Percentiles rank a stretch among this genome's conserved stretches.
These are phyloP conservation scores for Flaveria brownii DNA, from an alignment of 129 eudicot genomes.

Conservation along the genomic window DNA sequence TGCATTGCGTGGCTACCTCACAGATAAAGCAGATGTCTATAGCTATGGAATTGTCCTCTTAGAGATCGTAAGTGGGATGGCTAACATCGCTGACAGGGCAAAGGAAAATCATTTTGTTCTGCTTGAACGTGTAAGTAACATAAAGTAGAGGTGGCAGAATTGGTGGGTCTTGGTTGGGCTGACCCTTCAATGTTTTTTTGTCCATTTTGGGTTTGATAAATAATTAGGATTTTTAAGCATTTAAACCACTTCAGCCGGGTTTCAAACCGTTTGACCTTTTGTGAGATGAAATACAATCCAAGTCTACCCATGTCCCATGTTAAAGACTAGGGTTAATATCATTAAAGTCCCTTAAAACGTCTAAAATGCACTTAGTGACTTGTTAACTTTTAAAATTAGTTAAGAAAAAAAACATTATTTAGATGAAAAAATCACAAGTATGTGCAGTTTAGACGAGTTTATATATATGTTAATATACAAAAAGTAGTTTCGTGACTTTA, in stretches of 20 bases:
- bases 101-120: conserved; percentile 46
- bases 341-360: too few species aligned
- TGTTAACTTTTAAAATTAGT: too few species aligned
- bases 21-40: conserved; percentile 77
- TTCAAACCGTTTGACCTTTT: conserved; percentile 2
- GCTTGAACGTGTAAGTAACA: conserved; percentile 64
- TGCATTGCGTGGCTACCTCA: conserved; percentile 68
- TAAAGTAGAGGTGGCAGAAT: conserved; percentile 7
- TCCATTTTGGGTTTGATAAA: background rate
- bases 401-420: too few species aligned
- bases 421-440: too few species aligned
- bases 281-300: background rate
- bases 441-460: too few species aligned
- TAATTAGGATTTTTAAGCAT: background rate
- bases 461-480: too few species aligned
- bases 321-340: too few species aligned
- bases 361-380: too few species aligned
- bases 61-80: conserved; percentile 61
- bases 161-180: background rate
- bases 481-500: too few species aligned
- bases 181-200: background rate
- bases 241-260: background rate
- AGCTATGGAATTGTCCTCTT: conserved; percentile 64
- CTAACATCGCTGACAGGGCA: conserved; percentile 45
- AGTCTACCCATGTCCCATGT: background rate